These are phyloP conservation scores for Multifurca ochricompacta DNA, from an alignment of 768 basidiomycete genomes.

Conservation along the genomic window DNA sequence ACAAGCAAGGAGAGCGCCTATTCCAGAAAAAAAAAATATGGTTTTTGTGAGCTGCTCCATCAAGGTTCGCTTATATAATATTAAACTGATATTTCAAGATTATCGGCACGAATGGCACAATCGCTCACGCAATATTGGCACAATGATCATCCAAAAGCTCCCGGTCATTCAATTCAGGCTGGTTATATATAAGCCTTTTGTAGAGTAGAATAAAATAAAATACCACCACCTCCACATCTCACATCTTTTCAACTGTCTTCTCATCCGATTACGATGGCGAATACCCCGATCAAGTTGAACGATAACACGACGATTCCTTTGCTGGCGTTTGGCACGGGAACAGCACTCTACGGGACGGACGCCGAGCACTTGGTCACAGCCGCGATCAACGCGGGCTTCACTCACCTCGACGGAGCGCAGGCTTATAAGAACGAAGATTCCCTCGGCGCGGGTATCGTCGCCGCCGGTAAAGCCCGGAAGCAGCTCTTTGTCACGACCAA, in stretches of 20 bases:
- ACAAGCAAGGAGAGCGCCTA: too few species aligned
- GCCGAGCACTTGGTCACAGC: conserved; percentile 23
- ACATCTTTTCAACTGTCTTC: background rate
- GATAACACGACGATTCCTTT: conserved; percentile 32
- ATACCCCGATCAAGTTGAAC: conserved; percentile 28
- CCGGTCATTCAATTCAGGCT: too few species aligned
- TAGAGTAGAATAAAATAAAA: too few species aligned
- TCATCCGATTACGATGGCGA: conserved; percentile 12
- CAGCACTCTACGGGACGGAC: conserved; percentile 28
- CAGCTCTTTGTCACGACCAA: conserved; percentile 41
- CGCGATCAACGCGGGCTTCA: conserved; percentile 32
- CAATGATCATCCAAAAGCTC: too few species aligned
- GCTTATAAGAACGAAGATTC: conserved; percentile 33
- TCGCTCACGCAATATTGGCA: too few species aligned
- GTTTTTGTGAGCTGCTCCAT: too few species aligned
- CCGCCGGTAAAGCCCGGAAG: conserved; percentile 30
- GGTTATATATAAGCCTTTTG: too few species aligned
- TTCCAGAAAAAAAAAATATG: too few species aligned
- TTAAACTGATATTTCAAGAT: too few species aligned
- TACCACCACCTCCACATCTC: background rate
- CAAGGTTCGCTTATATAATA: too few species aligned
- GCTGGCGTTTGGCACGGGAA: conserved; percentile 35
- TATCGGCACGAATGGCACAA: too few species aligned
- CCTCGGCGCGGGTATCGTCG: conserved; percentile 29
- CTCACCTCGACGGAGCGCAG: conserved; percentile 35